phyloP scores from a whole-genome alignment of 2,329 filamentous ascomycete species.

The Arthrobotrys sphaeroides region DNA sequence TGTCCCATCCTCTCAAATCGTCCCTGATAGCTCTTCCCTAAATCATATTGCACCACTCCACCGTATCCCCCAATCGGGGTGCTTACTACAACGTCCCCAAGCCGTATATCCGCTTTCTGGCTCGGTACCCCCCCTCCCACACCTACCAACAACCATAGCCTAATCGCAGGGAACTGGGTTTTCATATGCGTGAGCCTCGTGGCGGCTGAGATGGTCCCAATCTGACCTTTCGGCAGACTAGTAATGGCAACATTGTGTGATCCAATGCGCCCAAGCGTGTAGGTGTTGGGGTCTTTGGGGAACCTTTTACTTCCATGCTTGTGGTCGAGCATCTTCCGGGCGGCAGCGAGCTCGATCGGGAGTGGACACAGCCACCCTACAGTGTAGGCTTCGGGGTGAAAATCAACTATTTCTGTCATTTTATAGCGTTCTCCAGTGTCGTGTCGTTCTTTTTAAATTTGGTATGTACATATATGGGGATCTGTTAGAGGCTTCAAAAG shows the following conservation, averaged over 20 bases:
- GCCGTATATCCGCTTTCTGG: background rate
- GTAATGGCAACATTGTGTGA: background rate
- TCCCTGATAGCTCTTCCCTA: background rate
- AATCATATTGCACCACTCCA: slow-evolving; percentile 14
- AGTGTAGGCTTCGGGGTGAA: background rate
- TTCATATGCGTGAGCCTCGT: background rate
- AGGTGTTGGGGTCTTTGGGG: background rate
- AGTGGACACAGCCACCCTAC: background rate
- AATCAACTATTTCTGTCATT: too few relatives aligned
- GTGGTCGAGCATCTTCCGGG: background rate
- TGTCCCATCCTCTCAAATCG: background rate
- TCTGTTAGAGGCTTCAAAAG: too few relatives aligned
- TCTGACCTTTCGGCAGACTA: background rate
- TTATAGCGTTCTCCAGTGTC: too few relatives aligned
- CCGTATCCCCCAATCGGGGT: background rate
- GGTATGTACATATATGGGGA: too few relatives aligned
- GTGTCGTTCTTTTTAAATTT: too few relatives aligned
- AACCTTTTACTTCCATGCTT: background rate
- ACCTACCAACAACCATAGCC: background rate
- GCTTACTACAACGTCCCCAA: slow-evolving; percentile 24
- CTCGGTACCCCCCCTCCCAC: slow-evolving; percentile 5
- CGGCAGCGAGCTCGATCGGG: background rate
- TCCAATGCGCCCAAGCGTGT: background rate
- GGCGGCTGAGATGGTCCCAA: background rate
- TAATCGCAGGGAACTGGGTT: background rate